Evolutionary conservation across 1,284 basidiomycete species (phyloP).

Genomic region (Vanrija humicola): DNA sequence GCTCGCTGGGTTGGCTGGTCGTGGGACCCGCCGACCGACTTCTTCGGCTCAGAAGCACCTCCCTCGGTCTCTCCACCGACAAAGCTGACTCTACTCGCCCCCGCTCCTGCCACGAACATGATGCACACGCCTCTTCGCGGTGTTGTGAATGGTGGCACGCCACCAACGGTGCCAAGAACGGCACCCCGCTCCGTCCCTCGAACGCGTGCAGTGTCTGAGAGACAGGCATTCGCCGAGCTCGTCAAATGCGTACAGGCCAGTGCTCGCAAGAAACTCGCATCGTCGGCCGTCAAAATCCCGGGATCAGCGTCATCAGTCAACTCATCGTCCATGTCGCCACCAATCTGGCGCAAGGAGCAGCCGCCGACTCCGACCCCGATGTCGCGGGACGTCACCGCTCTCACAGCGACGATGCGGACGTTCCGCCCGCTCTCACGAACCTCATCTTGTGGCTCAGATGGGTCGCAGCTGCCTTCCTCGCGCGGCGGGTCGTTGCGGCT

Average conservation of each 20-base stretch:
- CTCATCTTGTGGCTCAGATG: background rate
- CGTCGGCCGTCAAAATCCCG: conserved; percentile 2
- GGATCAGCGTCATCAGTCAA: background rate
- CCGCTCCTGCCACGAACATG: conserved; percentile 5
- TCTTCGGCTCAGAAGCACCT: conserved; percentile 17
- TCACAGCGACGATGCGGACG: background rate
- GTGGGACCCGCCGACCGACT: conserved; percentile 17
- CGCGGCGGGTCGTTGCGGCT: too few species aligned
- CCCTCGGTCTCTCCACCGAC: background rate
- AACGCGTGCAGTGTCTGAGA: conserved; percentile 19
- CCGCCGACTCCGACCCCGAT: conserved; percentile 21
- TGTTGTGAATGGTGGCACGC: background rate
- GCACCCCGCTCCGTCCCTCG: conserved; percentile 16
- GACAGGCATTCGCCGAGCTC: conserved; percentile 20
- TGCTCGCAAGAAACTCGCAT: conserved; percentile 18
- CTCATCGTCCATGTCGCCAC: conserved; percentile 4
- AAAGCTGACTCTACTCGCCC: background rate
- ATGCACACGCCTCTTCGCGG: conserved; percentile 10
- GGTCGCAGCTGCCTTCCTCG: too few species aligned
- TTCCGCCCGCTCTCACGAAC: background rate
- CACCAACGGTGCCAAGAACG: conserved; percentile 13
- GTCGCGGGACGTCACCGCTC: conserved; percentile 9
- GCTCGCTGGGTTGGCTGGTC: conserved; percentile 30
- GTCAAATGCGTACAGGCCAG: conserved; percentile 18
- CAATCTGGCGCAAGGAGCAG: conserved; percentile 13